A percentile compares a stretch with the other conserved stretches of the same genome.
Conservation (phyloP, 768 basidiomycete species). For the Psilocybe tampanensis region DNA sequence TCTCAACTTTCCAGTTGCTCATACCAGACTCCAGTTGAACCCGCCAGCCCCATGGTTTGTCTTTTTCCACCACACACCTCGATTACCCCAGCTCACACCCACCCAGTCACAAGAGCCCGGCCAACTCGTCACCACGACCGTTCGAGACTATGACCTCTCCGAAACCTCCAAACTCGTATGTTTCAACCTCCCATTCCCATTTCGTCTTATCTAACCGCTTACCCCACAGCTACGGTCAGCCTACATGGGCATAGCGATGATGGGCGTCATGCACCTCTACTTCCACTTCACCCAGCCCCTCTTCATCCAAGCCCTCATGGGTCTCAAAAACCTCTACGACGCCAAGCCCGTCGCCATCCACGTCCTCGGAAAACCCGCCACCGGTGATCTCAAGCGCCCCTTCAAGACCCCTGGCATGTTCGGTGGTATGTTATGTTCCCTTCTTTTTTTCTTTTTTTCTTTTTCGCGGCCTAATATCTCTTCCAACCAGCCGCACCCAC, state of each 20-base stretch:
- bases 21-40: constrained; percentile 59
- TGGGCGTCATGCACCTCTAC: constrained; percentile 92
- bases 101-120: constrained; percentile 56
- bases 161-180: constrained; percentile 81
- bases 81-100: not conserved
- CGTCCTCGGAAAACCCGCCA: constrained; percentile 74
- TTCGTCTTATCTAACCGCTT: not conserved
- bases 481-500: constrained; percentile 48
- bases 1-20: constrained; percentile 1
- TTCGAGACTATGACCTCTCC: constrained; percentile 89
- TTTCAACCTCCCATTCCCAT: constrained; percentile 1
- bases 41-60: constrained; percentile 73
- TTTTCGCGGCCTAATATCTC: no score
- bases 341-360: constrained; percentile 84
- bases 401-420: constrained; percentile 81
- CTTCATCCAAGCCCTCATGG: constrained; percentile 95
- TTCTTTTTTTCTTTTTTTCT: not conserved
- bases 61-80: not conserved
- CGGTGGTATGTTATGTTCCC: constrained; percentile 50
- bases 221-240: constrained; percentile 56
- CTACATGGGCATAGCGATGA: constrained; percentile 82
- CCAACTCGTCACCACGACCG: constrained; percentile 86
- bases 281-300: constrained; percentile 95
- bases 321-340: constrained; percentile 88
- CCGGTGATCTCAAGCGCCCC: constrained; percentile 87